Base-by-base conservation (phyloP, 495 filamentous ascomycete species). In the Penicillium longicatenatum region DNA sequence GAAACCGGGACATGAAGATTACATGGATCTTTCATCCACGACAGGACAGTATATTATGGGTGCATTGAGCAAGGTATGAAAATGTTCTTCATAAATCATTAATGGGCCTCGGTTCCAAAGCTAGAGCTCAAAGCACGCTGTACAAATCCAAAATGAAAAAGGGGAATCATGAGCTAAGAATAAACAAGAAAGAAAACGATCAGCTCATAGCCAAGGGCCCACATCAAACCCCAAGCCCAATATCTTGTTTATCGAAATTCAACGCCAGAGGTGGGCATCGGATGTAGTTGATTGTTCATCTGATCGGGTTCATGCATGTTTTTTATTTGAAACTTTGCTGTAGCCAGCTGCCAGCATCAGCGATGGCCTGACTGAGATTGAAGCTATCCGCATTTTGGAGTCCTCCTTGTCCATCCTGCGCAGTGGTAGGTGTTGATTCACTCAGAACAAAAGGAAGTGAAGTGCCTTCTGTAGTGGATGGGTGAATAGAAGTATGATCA, bases 321-420 rank as follows among this genome's bases (percentile, higher is more conserved):
- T 14, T 64, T 70, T 43, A 68, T 67, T 76, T 72, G 35, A 74
- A 76, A 58, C 75, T 76, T 46, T 78, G 69, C 47, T 74, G 73
- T 24, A 79, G 55, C 75, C 75, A 79, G 52, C 71, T 78, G 6
- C 77, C 77, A 22, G 71, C 70, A 57, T 79, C 77, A 3, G 70
- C 74, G 33, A 79, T 76, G 0, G 74, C 74, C 62, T 79, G 70
- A 52, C 68, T 77, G 14, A 77, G 65, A 45, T 76, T 69, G 30
- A 77, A 76, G 22, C 66, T 71, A 9, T 77, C 74, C 5, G 49
- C 48, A 24, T 59, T 65, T 14, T 57, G 55, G 10, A 62, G 20
- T 12, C 37, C 65, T 11, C 66, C 70, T 58, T 77, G 76, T 9
- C 71, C 73, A 55, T 78, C 74, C 37, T 76, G 73, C 8, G 61